Conservation (phyloP, 1,284 basidiomycete species). For the Ustilago crameri region DNA sequence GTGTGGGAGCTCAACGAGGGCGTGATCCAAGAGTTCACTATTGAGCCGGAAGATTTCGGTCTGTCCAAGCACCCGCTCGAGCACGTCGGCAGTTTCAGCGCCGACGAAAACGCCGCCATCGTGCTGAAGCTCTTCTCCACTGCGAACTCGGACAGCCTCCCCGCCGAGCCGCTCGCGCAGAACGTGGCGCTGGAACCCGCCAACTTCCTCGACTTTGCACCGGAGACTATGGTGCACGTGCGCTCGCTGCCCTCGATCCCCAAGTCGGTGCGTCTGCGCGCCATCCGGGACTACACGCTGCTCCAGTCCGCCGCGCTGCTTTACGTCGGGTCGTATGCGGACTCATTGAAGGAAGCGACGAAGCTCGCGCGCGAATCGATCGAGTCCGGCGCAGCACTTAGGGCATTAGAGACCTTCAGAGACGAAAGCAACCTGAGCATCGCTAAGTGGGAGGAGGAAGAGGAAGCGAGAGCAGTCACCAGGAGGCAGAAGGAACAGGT, state of each 20-base stretch:
- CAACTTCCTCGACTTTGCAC: constrained; percentile 21
- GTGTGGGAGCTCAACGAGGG: constrained; percentile 68
- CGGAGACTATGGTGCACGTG: constrained; percentile 31
- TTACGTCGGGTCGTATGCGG: constrained; percentile 56
- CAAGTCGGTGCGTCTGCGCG: constrained; percentile 42
- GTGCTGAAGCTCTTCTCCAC: constrained; percentile 55
- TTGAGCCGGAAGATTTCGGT: constrained; percentile 62
- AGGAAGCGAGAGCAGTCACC: constrained; percentile 7
- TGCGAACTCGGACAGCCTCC: constrained; percentile 4
- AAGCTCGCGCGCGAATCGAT: constrained; percentile 39
- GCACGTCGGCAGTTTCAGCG: constrained; percentile 51
- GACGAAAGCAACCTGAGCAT: constrained; percentile 39
- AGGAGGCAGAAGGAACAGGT: constrained; percentile 15
- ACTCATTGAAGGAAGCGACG: constrained; percentile 17
- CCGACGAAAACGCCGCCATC: constrained; percentile 62
- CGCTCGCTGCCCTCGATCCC: constrained; percentile 52
- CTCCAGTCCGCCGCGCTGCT: constrained; percentile 63
- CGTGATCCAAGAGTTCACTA: constrained; percentile 50
- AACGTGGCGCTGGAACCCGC: constrained; percentile 27
- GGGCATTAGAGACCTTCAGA: constrained; percentile 47
- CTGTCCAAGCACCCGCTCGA: constrained; percentile 52
- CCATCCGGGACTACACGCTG: constrained; percentile 62
- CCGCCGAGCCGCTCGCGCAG: constrained; percentile 7
- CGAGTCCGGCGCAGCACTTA: constrained; percentile 41
- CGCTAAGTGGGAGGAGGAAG: constrained; percentile 17